Percentiles rank a stretch among this genome's conserved stretches.
Conservation (phyloP, 2,329 filamentous ascomycete genomes). For the Trichoderma sp. region DNA sequence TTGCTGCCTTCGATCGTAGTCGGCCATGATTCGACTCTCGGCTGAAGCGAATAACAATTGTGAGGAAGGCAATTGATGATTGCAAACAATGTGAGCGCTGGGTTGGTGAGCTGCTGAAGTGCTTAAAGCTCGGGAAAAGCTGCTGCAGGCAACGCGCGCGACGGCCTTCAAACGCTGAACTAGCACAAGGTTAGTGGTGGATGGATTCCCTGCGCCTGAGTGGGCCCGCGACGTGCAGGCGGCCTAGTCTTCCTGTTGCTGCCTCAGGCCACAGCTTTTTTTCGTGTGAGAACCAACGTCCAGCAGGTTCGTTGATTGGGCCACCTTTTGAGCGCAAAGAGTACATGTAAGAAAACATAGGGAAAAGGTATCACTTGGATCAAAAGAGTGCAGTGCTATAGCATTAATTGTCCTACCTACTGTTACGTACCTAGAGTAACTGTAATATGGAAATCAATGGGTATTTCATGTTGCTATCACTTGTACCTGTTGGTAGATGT, state of each 20-base stretch:
- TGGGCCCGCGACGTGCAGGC: conserved; percentile 10
- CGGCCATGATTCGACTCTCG: conserved; percentile 44
- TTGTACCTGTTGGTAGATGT: background rate
- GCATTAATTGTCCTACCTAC: background rate
- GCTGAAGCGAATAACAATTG: background rate
- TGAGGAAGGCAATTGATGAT: conserved; percentile 1
- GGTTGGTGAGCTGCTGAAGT: background rate
- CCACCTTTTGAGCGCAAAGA: background rate
- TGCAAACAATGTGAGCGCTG: background rate
- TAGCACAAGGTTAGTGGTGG: background rate
- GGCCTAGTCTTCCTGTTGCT: background rate
- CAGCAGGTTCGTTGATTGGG: background rate
- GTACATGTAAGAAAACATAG: background rate
- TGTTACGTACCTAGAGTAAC: background rate
- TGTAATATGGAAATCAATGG: background rate
- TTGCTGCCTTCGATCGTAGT: conserved; percentile 55
- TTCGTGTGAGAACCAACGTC: background rate
- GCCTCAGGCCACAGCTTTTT: conserved; percentile 15
- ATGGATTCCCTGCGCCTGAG: conserved; percentile 1
- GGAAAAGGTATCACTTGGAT: background rate
- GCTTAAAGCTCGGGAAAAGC: conserved; percentile 20
- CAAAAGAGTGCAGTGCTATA: background rate
- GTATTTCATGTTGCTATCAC: background rate
- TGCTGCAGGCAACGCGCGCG: conserved; percentile 23
- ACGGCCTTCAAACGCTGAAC: conserved; percentile 2